phyloP scores from a whole-genome alignment of 2,329 filamentous ascomycete genomes.

The Pezicula neosporulosa region DNA sequence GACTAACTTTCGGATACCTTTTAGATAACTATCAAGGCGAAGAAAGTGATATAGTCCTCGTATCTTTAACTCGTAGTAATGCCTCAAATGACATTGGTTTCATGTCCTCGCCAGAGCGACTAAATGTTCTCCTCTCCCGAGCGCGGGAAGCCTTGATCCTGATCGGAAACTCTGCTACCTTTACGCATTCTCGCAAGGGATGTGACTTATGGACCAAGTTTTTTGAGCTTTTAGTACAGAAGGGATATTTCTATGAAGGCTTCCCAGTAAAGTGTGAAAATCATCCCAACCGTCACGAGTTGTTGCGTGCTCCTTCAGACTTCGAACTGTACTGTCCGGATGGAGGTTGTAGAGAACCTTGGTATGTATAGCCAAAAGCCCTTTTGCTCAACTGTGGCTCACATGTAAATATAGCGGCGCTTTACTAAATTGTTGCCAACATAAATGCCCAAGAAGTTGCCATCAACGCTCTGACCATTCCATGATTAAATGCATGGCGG shows the following conservation, averaged over 20 bases:
- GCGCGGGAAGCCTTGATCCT: conserved; percentile 65
- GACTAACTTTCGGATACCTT: no score
- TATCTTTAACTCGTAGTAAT: conserved; percentile 67
- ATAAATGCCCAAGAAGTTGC: conserved; percentile 57
- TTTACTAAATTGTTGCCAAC: conserved; percentile 51
- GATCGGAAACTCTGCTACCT: conserved; percentile 67
- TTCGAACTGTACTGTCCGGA: conserved; percentile 64
- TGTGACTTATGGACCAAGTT: conserved; percentile 53
- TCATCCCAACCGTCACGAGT: conserved; percentile 46
- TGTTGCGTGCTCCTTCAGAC: conserved; percentile 47
- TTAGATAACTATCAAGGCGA: conserved; percentile 77
- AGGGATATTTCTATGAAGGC: conserved; percentile 53
- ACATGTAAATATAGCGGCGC: conserved; percentile 35
- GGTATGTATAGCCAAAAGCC: conserved; percentile 37
- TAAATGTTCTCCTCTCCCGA: conserved; percentile 69
- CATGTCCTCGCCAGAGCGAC: conserved; percentile 58
- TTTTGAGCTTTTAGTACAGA: conserved; percentile 50
- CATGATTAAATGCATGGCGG: conserved; percentile 41
- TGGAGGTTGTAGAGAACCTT: conserved; percentile 63
- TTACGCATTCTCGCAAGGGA: conserved; percentile 56
- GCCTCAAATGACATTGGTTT: conserved; percentile 63
- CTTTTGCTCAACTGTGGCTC: not conserved
- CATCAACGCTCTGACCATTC: conserved; percentile 57
- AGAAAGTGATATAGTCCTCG: conserved; percentile 70
- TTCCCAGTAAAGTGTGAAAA: conserved; percentile 57